Conservation (phyloP, 305 asterid species). For the Plantago coronopus region DNA sequence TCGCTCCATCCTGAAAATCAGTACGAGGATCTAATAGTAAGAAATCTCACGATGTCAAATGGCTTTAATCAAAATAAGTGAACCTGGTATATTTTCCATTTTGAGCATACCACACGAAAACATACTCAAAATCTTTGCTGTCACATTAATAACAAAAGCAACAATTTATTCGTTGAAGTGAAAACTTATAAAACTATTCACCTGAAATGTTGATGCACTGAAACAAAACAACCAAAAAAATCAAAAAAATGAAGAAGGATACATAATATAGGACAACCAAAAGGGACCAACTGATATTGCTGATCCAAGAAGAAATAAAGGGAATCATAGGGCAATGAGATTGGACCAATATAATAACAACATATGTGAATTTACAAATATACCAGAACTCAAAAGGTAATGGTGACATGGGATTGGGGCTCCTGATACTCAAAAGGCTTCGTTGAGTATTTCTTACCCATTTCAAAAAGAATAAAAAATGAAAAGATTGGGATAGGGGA, state of each 20-base stretch:
- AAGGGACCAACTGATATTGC: neutral
- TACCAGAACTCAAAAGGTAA: too few species aligned
- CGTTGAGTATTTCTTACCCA: too few species aligned
- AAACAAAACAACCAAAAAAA: slow-evolving; percentile 1
- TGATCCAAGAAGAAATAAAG: too few species aligned
- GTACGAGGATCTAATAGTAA: slow-evolving; percentile 22
- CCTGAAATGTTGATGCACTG: too few species aligned
- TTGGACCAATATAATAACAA: neutral
- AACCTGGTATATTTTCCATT: slow-evolving; percentile 1
- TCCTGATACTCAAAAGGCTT: too few species aligned
- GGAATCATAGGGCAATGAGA: slow-evolving; percentile 5
- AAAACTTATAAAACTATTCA: neutral
- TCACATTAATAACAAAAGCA: neutral
- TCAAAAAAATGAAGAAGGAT: neutral
- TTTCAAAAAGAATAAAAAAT: too few species aligned
- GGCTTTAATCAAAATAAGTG: slow-evolving; percentile 12
- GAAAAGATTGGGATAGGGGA: too few species aligned
- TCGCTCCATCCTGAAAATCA: slow-evolving; percentile 82
- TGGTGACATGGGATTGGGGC: neutral
- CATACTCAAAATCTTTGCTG: neutral
- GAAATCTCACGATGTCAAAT: slow-evolving; percentile 15
- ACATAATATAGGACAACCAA: neutral
- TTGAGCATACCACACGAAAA: slow-evolving; percentile 15
- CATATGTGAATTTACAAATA: too few species aligned
- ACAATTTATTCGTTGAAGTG: neutral